Evolutionary conservation across 2,329 filamentous ascomycete species (phyloP).

Genomic region (Aspergillus fumigatiaffinis): DNA sequence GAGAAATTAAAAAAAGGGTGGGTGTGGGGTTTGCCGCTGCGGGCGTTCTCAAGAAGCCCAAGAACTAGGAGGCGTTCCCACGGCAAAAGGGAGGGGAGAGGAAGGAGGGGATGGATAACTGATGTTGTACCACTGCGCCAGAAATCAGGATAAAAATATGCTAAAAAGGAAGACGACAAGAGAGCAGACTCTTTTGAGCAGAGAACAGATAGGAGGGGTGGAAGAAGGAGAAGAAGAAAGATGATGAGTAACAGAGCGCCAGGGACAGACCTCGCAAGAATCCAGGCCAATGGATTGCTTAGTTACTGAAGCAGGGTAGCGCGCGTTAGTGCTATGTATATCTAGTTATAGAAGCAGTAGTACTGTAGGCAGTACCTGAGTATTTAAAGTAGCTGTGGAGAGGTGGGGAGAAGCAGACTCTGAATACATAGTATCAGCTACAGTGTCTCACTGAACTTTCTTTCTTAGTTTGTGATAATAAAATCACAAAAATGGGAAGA

Average conservation of each 20-base stretch:
- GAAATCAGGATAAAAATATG: background rate
- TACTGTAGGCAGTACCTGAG: no score
- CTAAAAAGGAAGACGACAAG: background rate
- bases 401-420: background rate
- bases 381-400: background rate
- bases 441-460: background rate
- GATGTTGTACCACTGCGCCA: background rate
- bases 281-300: background rate
- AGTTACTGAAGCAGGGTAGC: background rate
- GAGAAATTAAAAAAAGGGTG: slow-evolving; percentile 7
- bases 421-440: background rate
- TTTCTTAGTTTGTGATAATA: background rate
- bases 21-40: slow-evolving; percentile 27
- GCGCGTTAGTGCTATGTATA: background rate
- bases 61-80: slow-evolving; percentile 6
- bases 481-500: background rate
- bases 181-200: background rate
- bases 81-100: slow-evolving; percentile 12
- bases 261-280: background rate
- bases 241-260: background rate
- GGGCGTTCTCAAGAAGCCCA: slow-evolving; percentile 25
- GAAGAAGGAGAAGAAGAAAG: background rate
- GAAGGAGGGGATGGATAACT: background rate
- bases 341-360: background rate
- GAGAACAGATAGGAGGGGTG: background rate